Evolutionary conservation across 2,329 filamentous ascomycete genomes (phyloP).

Genomic region (Beauveria pseudobassiana): DNA sequence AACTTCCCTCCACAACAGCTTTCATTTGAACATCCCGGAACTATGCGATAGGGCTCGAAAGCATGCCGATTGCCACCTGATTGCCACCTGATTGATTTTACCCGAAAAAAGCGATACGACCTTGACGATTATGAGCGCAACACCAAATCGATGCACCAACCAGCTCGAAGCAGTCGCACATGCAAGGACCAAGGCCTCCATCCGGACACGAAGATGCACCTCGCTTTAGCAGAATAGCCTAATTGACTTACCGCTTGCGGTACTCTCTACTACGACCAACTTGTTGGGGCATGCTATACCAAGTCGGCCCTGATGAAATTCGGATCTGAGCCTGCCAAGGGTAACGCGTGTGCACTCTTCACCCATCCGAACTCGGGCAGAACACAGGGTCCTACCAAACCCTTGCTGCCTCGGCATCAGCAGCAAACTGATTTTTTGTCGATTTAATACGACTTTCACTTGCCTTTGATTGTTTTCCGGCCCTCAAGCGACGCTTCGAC

Average conservation of each 20-base stretch:
- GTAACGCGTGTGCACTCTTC: not conserved
- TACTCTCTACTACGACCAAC: constrained; percentile 2
- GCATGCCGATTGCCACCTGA: not conserved
- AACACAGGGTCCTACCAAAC: not conserved
- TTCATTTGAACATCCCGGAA: constrained; percentile 56
- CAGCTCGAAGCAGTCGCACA: not conserved
- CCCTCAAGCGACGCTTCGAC: not conserved
- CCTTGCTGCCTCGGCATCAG: not conserved
- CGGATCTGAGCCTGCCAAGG: not conserved
- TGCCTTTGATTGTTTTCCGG: not conserved
- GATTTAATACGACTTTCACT: constrained; percentile 2
- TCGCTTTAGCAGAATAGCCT: constrained; percentile 11
- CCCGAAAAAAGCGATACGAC: not conserved
- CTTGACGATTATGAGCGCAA: constrained; percentile 5
- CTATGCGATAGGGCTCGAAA: constrained; percentile 32
- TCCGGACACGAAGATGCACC: not conserved
- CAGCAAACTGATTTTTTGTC: not conserved
- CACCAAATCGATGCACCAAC: constrained; percentile 3
- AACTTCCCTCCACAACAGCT: constrained; percentile 83
- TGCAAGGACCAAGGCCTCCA: not conserved
- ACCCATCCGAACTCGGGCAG: not conserved
- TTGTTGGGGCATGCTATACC: not conserved
- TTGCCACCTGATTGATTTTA: not conserved
- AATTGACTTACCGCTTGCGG: constrained; percentile 4
- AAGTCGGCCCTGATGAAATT: not conserved